Evolutionary conservation across 495 filamentous ascomycete species (phyloP).

Genomic region (Lasiosphaeris hirsuta): DNA sequence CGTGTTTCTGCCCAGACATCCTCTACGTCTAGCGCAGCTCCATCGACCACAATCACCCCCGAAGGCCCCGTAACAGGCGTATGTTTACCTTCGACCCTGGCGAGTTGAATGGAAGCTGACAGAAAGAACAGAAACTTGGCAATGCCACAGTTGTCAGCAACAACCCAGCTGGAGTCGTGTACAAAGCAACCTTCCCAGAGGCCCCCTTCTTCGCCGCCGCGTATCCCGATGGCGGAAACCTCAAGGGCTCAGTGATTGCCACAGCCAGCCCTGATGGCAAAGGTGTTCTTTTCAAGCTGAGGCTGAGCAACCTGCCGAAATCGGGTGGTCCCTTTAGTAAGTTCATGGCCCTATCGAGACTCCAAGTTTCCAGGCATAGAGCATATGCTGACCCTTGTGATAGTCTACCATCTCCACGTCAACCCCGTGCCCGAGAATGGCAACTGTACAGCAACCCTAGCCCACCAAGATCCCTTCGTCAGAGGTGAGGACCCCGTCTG

Average conservation of each 20-base stretch:
- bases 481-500: constrained; percentile 65
- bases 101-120: constrained; percentile 1
- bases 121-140: constrained; percentile 36
- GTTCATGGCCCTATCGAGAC: constrained; percentile 26
- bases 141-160: constrained; percentile 55
- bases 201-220: constrained; percentile 43
- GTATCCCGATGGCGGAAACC: constrained; percentile 49
- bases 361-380: background rate
- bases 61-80: constrained; percentile 17
- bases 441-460: constrained; percentile 71
- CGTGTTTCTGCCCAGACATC: constrained; percentile 20
- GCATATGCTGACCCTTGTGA: constrained; percentile 2
- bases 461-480: constrained; percentile 54
- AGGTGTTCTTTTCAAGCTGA: constrained; percentile 61
- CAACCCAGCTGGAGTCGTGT: constrained; percentile 60
- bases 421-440: constrained; percentile 67
- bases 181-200: constrained; percentile 58
- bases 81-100: background rate
- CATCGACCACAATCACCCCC: constrained; percentile 7
- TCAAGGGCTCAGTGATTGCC: constrained; percentile 62
- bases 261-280: constrained; percentile 51
- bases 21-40: constrained; percentile 7
- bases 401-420: constrained; percentile 83
- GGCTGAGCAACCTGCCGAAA: constrained; percentile 63
- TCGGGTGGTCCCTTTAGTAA: constrained; percentile 67